phyloP scores from a whole-genome alignment of 106 monocot species.

The Phalaenopsis aphrodite region DNA sequence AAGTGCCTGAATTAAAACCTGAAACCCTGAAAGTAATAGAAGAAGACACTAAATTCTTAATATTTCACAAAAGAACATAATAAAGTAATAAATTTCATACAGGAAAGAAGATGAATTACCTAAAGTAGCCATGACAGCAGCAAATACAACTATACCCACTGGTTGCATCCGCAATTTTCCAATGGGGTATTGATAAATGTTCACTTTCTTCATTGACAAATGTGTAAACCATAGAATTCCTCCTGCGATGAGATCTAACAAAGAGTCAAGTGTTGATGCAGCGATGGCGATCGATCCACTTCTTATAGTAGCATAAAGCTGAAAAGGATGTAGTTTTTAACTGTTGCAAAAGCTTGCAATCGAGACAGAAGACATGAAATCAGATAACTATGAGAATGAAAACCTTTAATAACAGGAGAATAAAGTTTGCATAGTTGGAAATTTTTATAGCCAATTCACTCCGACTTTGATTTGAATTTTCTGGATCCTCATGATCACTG shows the following conservation, averaged over 20 bases:
- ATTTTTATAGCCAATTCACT: slow-evolving; percentile 82
- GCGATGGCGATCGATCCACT: slow-evolving; percentile 90
- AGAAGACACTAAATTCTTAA: not conserved
- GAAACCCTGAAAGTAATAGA: slow-evolving; percentile 47
- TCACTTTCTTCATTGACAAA: slow-evolving; percentile 81
- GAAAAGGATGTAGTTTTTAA: slow-evolving; percentile 1
- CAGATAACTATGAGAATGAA: not conserved
- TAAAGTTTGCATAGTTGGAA: slow-evolving; percentile 80
- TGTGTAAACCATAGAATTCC: slow-evolving; percentile 94
- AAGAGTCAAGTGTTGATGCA: slow-evolving; percentile 89
- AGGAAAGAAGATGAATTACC: slow-evolving; percentile 27
- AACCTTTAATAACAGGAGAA: slow-evolving; percentile 77
- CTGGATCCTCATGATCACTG: slow-evolving; percentile 28
- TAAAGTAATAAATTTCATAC: not conserved
- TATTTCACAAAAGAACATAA: not conserved
- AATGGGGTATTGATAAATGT: slow-evolving; percentile 87
- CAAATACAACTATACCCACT: slow-evolving; percentile 91
- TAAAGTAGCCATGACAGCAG: slow-evolving; percentile 92
- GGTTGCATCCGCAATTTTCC: slow-evolving; percentile 91
- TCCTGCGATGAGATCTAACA: slow-evolving; percentile 92
- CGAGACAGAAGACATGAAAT: not conserved
- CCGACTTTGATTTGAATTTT: slow-evolving; percentile 30
- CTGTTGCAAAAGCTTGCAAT: not conserved
- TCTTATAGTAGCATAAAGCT: slow-evolving; percentile 80
- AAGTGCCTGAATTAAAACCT: slow-evolving; percentile 71